These are phyloP conservation scores for Polytolypa hystricis DNA, from an alignment of 2,329 filamentous ascomycete genomes.

Conservation along the genomic window DNA sequence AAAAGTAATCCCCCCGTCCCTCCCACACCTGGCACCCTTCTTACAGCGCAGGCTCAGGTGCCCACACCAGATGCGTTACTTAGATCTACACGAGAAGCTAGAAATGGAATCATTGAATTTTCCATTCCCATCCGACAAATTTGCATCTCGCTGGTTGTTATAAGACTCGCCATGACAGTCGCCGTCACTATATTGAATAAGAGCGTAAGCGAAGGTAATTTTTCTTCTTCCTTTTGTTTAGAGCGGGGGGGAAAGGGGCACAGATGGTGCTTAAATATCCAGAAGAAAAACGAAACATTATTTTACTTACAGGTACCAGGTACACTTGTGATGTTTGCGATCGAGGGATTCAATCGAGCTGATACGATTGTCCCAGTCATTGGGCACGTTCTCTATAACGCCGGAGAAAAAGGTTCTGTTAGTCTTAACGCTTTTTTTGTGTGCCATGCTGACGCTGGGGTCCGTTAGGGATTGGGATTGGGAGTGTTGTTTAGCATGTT, in stretches of 20 bases:
- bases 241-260: not conserved
- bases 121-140: not conserved
- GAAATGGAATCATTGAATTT: slow-evolving; percentile 1
- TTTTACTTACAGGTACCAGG: slow-evolving; percentile 1
- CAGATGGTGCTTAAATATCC: no score
- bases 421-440: not conserved
- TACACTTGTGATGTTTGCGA: not conserved
- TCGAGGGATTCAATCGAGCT: not conserved
- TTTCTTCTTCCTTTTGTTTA: no score
- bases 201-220: no score
- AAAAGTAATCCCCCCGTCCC: no score
- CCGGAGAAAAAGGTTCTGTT: not conserved
- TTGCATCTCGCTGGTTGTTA: not conserved
- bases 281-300: no score
- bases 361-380: not conserved
- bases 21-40: no score
- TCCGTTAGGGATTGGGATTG: not conserved
- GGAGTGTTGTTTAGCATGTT: no score
- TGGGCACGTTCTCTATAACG: not conserved
- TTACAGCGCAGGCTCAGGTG: no score
- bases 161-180: not conserved
- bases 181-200: not conserved
- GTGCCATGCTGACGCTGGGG: not conserved
- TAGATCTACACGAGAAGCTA: not conserved
- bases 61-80: no score